phyloP scores from a whole-genome alignment of 495 filamentous ascomycete genomes.

The Annulohypoxylon stygium region DNA sequence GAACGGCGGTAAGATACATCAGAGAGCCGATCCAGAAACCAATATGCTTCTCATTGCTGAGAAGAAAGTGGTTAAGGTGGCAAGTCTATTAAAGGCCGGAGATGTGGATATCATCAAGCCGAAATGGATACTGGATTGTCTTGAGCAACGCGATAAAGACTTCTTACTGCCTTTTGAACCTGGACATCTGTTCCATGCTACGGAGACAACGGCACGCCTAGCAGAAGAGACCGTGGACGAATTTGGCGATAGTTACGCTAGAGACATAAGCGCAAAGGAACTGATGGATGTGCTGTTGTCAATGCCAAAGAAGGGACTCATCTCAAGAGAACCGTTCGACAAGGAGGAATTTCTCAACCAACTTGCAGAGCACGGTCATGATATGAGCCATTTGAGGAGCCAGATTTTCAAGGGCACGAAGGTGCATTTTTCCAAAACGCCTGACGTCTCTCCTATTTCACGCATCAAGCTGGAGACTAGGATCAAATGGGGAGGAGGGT shows the following conservation, averaged over 20 bases:
- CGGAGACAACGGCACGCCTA: slow-evolving; percentile 48
- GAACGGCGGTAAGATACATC: slow-evolving; percentile 86
- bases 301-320: slow-evolving; percentile 56
- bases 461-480: slow-evolving; percentile 57
- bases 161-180: slow-evolving; percentile 78
- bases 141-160: slow-evolving; percentile 70
- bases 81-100: slow-evolving; percentile 79
- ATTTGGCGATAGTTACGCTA: slow-evolving; percentile 86
- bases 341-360: slow-evolving; percentile 62
- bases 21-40: slow-evolving; percentile 72
- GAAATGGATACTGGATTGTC: slow-evolving; percentile 87
- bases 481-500: slow-evolving; percentile 75
- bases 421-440: slow-evolving; percentile 65
- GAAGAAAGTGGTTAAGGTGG: slow-evolving; percentile 86
- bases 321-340: slow-evolving; percentile 47
- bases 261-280: slow-evolving; percentile 76
- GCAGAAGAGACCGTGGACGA: slow-evolving; percentile 72
- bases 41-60: slow-evolving; percentile 82
- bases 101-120: slow-evolving; percentile 79
- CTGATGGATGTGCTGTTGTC: slow-evolving; percentile 67
- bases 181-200: slow-evolving; percentile 65
- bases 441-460: slow-evolving; percentile 38
- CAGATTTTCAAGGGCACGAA: slow-evolving; percentile 76
- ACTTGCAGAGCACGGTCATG: slow-evolving; percentile 68
- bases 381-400: slow-evolving; percentile 64